These are phyloP conservation scores for Davidsoniella australis DNA, from an alignment of 2,329 filamentous ascomycete species.

Conservation along the genomic window DNA sequence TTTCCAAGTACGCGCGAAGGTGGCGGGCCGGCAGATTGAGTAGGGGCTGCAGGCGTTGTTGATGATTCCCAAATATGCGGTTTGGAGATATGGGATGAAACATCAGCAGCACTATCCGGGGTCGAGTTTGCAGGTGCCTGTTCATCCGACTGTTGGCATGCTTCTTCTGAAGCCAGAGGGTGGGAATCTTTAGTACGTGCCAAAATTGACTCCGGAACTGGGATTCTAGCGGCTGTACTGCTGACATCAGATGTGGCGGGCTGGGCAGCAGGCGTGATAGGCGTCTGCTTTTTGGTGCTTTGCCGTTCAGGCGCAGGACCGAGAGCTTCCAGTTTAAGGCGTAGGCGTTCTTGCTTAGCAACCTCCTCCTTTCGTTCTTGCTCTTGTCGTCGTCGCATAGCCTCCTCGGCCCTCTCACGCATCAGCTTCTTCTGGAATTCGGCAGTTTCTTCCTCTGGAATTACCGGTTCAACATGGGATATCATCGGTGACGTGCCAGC, in stretches of 20 bases:
- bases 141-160: not conserved
- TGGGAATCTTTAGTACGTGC: conserved; percentile 1
- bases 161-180: not conserved
- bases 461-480: not conserved
- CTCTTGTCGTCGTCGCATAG: conserved; percentile 49
- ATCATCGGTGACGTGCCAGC: not conserved
- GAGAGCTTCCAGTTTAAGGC: conserved; percentile 53
- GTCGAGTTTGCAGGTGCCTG: not conserved
- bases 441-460: conserved; percentile 32
- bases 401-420: conserved; percentile 51
- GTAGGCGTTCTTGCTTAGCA: conserved; percentile 52
- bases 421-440: conserved; percentile 55
- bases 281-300: conserved; percentile 34
- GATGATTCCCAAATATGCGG: conserved; percentile 11
- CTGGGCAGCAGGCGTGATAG: conserved; percentile 4
- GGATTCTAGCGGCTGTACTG: not conserved
- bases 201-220: conserved; percentile 1
- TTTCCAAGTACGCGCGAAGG: conserved; percentile 5
- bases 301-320: conserved; percentile 46
- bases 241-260: not conserved
- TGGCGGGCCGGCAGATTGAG: conserved; percentile 7
- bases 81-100: not conserved
- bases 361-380: conserved; percentile 57
- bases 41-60: not conserved
- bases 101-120: not conserved